Evolutionary conservation across 129 eudicot genomes (phyloP), one percentile per base, ranked within the genome.

Genomic region (Helichrysum umbraculigerum): DNA sequence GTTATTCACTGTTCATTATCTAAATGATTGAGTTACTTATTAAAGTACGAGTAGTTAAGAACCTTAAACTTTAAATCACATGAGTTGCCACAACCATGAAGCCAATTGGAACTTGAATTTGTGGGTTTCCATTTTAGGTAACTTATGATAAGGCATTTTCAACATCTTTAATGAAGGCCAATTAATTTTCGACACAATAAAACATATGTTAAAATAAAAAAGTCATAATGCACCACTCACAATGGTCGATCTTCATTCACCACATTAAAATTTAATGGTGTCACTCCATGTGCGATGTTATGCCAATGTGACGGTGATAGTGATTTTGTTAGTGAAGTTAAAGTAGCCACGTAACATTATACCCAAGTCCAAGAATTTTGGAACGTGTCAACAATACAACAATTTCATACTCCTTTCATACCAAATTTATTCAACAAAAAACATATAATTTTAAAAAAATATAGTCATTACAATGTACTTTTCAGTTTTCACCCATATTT

Each of bases 211-310:
- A 65, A 57, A 65, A 41, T 47, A 47, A n/a, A 80, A 80, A 81
- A 42, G 81, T 78, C 71, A 68, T 78, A 78, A 78, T 32, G 65
- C 76, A 78, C 82, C 76, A 78, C 82, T 78, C 82, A 70, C 82
- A 61, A 42, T 78, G 76, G 82, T 78, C 71, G 60, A 25, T 25
- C 28, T 25, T 78, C 82, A 78, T 70, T 60, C 82, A 44, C 82
- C 42, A 61, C 29, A 50, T 19, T 17, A 32, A 68, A 57, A 3
- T 25, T 25, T 25, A 57, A 12, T 50, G 35, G 72, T 29, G 33
- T 25, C 61, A 70, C 71, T 78, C 81, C 82, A 78, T 51, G 75
- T 80, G 84, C 59, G 11, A 59, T 80, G 84, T 80, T 74, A 80
- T 74, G 67, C 22, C 75, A 67, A 57, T 66, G 80, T 73, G 68